Evolutionary conservation across 2,329 filamentous ascomycete genomes (phyloP).

Genomic region (Aspergillus aculeatus): DNA sequence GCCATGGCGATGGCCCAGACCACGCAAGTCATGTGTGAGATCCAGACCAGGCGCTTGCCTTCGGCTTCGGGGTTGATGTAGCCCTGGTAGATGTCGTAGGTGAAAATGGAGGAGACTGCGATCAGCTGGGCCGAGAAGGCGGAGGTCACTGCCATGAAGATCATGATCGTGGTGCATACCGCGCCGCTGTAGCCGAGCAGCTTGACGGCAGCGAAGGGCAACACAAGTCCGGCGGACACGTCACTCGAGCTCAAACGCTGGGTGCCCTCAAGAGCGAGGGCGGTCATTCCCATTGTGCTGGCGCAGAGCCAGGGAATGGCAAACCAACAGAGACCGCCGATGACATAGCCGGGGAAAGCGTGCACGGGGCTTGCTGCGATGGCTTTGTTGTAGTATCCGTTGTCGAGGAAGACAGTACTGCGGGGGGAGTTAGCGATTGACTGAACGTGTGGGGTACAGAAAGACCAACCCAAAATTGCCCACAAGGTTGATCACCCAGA

Average conservation of each 20-base stretch:
- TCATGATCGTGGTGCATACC: constrained; percentile 71
- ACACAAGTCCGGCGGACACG: constrained; percentile 76
- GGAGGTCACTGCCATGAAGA: constrained; percentile 89
- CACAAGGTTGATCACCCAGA: constrained; percentile 88
- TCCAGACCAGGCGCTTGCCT: constrained; percentile 74
- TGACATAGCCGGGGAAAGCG: constrained; percentile 82
- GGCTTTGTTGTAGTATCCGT: constrained; percentile 88
- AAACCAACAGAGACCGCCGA: constrained; percentile 86
- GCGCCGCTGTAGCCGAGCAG: constrained; percentile 80
- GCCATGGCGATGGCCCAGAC: constrained; percentile 77
- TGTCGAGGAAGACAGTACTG: constrained; percentile 77
- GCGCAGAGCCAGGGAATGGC: constrained; percentile 88
- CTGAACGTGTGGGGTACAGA: no score
- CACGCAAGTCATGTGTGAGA: constrained; percentile 72
- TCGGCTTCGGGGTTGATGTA: constrained; percentile 78
- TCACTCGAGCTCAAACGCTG: constrained; percentile 70
- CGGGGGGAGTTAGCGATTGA: constrained; percentile 24
- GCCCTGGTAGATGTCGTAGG: constrained; percentile 84
- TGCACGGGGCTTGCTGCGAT: constrained; percentile 84
- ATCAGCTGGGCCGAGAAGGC: constrained; percentile 82
- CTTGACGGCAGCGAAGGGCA: constrained; percentile 81
- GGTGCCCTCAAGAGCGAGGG: constrained; percentile 75
- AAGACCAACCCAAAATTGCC: constrained; percentile 47
- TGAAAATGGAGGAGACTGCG: constrained; percentile 82
- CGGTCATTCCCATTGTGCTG: constrained; percentile 82